Conservation (phyloP, 2,329 filamentous ascomycete species). For the Bimuria novae-zelandiae region DNA sequence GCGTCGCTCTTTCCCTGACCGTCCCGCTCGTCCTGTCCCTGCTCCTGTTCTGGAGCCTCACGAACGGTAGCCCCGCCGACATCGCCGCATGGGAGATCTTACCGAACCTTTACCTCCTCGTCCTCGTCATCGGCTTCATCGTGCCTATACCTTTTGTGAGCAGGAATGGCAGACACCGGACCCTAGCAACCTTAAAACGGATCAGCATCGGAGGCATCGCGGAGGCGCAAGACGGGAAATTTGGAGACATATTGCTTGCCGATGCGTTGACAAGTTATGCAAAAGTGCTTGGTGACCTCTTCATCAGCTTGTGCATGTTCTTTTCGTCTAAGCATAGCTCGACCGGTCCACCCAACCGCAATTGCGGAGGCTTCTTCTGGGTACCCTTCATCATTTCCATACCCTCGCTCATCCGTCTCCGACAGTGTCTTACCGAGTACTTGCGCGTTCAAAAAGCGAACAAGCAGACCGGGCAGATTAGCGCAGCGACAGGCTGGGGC, state of each 20-base stretch:
- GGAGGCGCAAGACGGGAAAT: conserved; percentile 85
- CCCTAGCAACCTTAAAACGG: conserved; percentile 75
- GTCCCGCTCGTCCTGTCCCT: conserved; percentile 73
- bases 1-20: conserved; percentile 77
- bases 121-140: conserved; percentile 72
- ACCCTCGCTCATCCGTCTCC: conserved; percentile 82
- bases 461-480: conserved; percentile 43
- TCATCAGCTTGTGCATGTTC: conserved; percentile 91
- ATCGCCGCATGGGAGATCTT: conserved; percentile 83
- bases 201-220: conserved; percentile 86
- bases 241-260: conserved; percentile 89
- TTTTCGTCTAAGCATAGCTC: conserved; percentile 71
- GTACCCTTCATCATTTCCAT: conserved; percentile 84
- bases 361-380: conserved; percentile 76
- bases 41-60: conserved; percentile 80
- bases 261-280: conserved; percentile 95
- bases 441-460: conserved; percentile 67
- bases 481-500: conserved; percentile 67
- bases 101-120: conserved; percentile 79
- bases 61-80: conserved; percentile 68
- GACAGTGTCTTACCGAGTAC: conserved; percentile 92
- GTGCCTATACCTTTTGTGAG: conserved; percentile 72
- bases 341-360: conserved; percentile 79
- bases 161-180: conserved; percentile 72
- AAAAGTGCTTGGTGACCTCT: conserved; percentile 88